A percentile compares a stretch with the other conserved stretches of the same genome.
Conservation (phyloP, 2,329 filamentous ascomycete genomes). For the Pyrenochaeta sp. region DNA sequence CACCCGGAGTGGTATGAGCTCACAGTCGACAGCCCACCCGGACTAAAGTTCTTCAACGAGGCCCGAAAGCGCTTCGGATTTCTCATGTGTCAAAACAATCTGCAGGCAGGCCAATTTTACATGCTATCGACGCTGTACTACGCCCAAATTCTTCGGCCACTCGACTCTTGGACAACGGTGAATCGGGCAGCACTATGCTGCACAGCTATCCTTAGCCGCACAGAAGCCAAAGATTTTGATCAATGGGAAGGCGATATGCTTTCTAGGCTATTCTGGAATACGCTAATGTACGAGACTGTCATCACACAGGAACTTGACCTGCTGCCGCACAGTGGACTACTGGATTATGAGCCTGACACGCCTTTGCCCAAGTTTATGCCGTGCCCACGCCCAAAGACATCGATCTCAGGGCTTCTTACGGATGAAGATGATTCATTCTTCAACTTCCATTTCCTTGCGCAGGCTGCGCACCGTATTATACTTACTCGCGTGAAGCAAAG, state of each 20-base stretch:
- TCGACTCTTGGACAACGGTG: conserved; percentile 64
- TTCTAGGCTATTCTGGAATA: conserved; percentile 64
- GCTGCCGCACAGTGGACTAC: conserved; percentile 60
- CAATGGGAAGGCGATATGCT: conserved; percentile 66
- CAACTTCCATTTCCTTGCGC: conserved; percentile 66
- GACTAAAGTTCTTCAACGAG: conserved; percentile 64
- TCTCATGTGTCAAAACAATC: conserved; percentile 58
- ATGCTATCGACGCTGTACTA: conserved; percentile 62
- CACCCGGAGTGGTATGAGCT: conserved; percentile 47
- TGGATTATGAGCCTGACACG: conserved; percentile 61
- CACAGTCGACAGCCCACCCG: conserved; percentile 52
- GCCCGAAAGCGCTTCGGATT: conserved; percentile 62
- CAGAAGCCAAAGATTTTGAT: conserved; percentile 53
- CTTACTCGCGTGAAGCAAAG: conserved; percentile 62
- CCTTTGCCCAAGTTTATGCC: conserved; percentile 63
- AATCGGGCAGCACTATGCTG: conserved; percentile 62
- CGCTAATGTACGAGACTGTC: conserved; percentile 65
- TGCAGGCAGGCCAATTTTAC: conserved; percentile 63
- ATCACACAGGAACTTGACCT: conserved; percentile 62
- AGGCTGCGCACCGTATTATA: conserved; percentile 65
- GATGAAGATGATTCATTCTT: conserved; percentile 63
- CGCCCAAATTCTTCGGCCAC: conserved; percentile 61
- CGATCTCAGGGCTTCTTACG: conserved; percentile 42
- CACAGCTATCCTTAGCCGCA: conserved; percentile 57
- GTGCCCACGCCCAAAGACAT: conserved; percentile 51